phyloP scores from a whole-genome alignment of 306 rosid genomes.

The Clitoria ternatea region DNA sequence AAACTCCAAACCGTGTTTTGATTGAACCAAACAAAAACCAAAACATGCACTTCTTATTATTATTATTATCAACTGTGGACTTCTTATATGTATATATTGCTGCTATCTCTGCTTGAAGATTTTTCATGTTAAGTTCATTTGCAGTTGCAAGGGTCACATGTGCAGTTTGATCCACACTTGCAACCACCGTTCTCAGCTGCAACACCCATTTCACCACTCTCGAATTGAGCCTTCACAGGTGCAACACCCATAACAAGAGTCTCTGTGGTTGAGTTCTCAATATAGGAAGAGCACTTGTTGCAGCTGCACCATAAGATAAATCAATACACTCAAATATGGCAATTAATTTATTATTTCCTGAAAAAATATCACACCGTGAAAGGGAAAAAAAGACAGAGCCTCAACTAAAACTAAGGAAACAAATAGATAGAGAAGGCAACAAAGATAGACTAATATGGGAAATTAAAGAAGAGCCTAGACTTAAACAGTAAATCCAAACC shows the following conservation, averaged over 20 bases:
- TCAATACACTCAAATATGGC: too few species aligned
- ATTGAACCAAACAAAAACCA: background rate
- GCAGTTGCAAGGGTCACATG: constrained; percentile 74
- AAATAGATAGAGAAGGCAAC: too few species aligned
- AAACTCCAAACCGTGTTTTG: background rate
- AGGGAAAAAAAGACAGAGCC: too few species aligned
- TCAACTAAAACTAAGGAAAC: too few species aligned
- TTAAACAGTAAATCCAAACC: too few species aligned
- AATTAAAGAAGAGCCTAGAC: too few species aligned
- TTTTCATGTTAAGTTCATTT: constrained; percentile 15
- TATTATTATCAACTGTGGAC: background rate
- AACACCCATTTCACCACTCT: constrained; percentile 23
- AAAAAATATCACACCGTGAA: too few species aligned
- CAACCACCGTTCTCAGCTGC: constrained; percentile 46
- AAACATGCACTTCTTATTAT: background rate
- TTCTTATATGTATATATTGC: too few species aligned
- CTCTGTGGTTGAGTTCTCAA: constrained; percentile 43
- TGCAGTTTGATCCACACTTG: constrained; percentile 68
- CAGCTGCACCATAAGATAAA: constrained; percentile 35
- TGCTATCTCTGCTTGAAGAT: constrained; percentile 40
- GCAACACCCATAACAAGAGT: constrained; percentile 46
- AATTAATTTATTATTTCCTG: too few species aligned
- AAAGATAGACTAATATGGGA: too few species aligned
- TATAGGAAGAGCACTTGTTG: constrained; percentile 42
- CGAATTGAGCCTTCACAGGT: constrained; percentile 29